A percentile compares a stretch with the other conserved stretches of the same genome.
Evolutionary conservation across 305 asterid genomes (phyloP).

Genomic region (Solanum hybrid): DNA sequence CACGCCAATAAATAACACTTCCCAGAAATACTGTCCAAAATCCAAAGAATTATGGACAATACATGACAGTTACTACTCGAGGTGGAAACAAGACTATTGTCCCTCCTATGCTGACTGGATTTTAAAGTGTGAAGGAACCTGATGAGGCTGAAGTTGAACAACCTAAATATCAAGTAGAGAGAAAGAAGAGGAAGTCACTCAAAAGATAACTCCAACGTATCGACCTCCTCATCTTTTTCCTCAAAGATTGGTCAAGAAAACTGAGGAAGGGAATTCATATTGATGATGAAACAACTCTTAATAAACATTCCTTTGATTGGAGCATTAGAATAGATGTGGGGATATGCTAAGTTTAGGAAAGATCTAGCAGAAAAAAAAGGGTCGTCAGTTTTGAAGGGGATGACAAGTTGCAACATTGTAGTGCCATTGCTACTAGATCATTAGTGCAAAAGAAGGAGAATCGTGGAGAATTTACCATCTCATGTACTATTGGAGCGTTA

Average conservation of each 20-base stretch:
- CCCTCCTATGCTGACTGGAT: background rate
- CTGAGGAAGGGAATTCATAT: background rate
- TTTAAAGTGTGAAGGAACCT: background rate
- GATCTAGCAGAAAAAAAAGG: background rate
- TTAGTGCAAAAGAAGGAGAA: background rate
- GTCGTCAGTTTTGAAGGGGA: background rate
- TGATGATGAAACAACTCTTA: background rate
- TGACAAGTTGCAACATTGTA: no score
- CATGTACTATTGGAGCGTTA: background rate
- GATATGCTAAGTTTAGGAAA: background rate
- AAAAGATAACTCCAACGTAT: no score
- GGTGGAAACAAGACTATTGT: background rate
- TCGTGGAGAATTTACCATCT: background rate
- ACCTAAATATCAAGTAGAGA: background rate
- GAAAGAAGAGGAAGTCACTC: background rate
- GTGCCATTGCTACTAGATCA: background rate
- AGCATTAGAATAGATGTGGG: background rate
- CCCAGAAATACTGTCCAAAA: no score
- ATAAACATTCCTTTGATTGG: background rate
- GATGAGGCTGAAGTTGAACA: background rate
- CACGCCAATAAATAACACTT: no score
- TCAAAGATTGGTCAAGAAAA: background rate
- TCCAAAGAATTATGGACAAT: background rate
- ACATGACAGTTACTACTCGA: background rate
- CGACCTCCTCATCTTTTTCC: background rate